These are phyloP conservation scores for Geosiphon pyriformis DNA, from an alignment of 192 early-diverging fungal genomes.

Conservation along the genomic window DNA sequence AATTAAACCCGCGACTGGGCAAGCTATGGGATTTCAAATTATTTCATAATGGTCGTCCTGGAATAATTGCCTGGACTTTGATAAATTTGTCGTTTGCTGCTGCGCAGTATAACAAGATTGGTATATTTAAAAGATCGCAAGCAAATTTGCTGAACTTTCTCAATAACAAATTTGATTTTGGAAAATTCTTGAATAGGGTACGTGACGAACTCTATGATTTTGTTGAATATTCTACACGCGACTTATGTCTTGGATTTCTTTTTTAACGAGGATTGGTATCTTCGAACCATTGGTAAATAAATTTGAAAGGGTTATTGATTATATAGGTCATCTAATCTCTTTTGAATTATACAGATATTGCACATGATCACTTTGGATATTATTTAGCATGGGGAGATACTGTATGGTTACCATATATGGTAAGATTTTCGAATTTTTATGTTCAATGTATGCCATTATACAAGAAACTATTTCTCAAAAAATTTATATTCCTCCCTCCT, in stretches of 20 bases:
- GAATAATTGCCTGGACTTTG: conserved; percentile 82
- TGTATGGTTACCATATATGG: conserved; percentile 77
- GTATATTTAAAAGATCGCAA: conserved; percentile 19
- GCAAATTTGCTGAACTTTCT: not conserved
- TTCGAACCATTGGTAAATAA: conserved; percentile 60
- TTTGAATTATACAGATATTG: conserved; percentile 48
- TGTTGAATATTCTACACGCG: conserved; percentile 67
- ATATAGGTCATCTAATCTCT: no score
- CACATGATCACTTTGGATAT: conserved; percentile 84
- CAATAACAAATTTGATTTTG: not conserved
- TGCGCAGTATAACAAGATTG: conserved; percentile 68
- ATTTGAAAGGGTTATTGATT: not conserved
- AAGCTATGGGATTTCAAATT: conserved; percentile 76
- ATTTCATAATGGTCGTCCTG: conserved; percentile 78
- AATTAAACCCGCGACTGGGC: conserved; percentile 76
- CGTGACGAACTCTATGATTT: conserved; percentile 77
- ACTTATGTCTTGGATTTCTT: conserved; percentile 80
- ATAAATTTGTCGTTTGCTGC: conserved; percentile 73
- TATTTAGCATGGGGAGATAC: conserved; percentile 79
- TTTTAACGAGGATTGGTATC: conserved; percentile 81
- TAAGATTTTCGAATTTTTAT: conserved; percentile 19
- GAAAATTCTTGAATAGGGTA: conserved; percentile 20
- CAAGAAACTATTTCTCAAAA: not conserved
- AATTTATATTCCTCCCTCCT: not conserved
- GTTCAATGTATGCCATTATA: not conserved